Conservation (phyloP, 768 basidiomycete genomes). For the Tricholoma matsutake region DNA sequence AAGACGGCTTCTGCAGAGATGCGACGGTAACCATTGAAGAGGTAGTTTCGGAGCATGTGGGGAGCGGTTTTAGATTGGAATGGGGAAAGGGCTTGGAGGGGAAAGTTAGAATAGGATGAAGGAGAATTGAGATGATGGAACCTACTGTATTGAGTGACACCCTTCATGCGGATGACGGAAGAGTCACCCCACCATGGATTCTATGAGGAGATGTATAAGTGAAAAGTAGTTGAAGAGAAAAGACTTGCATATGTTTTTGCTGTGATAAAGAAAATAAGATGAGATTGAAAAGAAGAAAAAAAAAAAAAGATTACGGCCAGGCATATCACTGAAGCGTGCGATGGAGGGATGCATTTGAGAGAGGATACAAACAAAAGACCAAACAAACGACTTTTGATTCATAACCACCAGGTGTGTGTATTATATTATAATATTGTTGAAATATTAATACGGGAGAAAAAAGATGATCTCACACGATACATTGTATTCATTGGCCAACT, state of each 20-base stretch:
- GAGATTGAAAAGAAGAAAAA: not conserved
- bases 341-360: too few species aligned
- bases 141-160: constrained; percentile 81
- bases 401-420: too few species aligned
- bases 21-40: constrained; percentile 86
- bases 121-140: constrained; percentile 14
- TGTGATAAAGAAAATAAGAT: constrained; percentile 23
- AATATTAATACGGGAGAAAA: too few species aligned
- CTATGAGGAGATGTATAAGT: constrained; percentile 35
- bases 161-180: constrained; percentile 62
- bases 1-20: constrained; percentile 72
- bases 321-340: constrained; percentile 71
- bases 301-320: constrained; percentile 60
- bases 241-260: constrained; percentile 80
- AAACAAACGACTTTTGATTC: too few species aligned
- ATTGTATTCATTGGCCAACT: constrained; percentile 78
- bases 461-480: constrained; percentile 87
- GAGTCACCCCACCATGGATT: constrained; percentile 90
- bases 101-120: too few species aligned
- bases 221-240: not conserved
- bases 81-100: constrained; percentile 69
- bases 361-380: constrained; percentile 11
- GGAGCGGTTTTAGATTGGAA: constrained; percentile 74
- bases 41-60: constrained; percentile 65
- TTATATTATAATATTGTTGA: too few species aligned